These are phyloP conservation scores for Yarrowia galli DNA, from an alignment of 1,139 yeast species.

Conservation along the genomic window DNA sequence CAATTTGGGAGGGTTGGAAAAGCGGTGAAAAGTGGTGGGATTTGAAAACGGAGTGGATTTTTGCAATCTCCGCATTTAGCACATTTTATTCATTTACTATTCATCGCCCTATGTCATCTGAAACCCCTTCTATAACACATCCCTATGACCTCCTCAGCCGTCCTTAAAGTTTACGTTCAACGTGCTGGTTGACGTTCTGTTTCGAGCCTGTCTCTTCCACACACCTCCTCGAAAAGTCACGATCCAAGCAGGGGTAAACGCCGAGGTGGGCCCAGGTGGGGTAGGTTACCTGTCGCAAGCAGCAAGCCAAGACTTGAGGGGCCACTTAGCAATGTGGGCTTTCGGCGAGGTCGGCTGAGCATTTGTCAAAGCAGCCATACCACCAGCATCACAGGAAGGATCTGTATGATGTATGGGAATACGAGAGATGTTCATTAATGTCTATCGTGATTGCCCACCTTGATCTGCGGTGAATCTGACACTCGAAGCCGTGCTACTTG, in stretches of 20 bases:
- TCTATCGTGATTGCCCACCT: background rate
- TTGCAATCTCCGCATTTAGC: background rate
- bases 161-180: background rate
- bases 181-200: slow-evolving; percentile 13
- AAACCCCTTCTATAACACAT: background rate
- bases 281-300: background rate
- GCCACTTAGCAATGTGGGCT: background rate
- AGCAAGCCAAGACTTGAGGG: background rate
- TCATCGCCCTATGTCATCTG: background rate
- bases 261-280: background rate
- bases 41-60: background rate
- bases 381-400: background rate
- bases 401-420: background rate
- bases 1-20: background rate
- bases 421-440: background rate
- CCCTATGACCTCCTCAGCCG: background rate
- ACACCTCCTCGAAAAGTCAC: background rate
- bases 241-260: slow-evolving; percentile 1
- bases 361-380: background rate
- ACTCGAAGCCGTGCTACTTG: background rate
- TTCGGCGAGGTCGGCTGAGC: background rate
- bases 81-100: background rate
- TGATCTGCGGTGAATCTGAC: background rate
- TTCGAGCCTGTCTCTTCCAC: background rate
- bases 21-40: background rate